Evolutionary conservation across 805 yeast species (phyloP).

Genomic region (Candida ulmi): DNA sequence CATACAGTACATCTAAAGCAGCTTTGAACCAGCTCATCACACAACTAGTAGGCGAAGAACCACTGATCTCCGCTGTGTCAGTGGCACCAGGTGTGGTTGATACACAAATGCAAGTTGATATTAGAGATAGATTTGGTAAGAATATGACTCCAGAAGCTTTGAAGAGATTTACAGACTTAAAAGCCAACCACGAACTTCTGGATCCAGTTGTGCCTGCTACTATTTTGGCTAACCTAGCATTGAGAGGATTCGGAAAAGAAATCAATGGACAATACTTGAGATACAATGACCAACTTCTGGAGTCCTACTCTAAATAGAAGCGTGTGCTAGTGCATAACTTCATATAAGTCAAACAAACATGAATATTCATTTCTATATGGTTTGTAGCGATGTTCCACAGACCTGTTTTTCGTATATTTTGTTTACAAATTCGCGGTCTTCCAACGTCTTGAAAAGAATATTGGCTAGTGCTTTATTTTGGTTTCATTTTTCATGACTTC

Average conservation of each 20-base stretch:
- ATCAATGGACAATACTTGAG: conserved; percentile 68
- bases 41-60: conserved; percentile 66
- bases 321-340: no score
- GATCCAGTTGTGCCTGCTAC: conserved; percentile 70
- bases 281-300: conserved; percentile 39
- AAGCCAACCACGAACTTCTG: conserved; percentile 50
- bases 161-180: conserved; percentile 59
- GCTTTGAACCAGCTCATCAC: conserved; percentile 75
- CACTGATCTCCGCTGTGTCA: conserved; percentile 52
- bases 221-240: conserved; percentile 60
- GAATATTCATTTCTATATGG: no score
- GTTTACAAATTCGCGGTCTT: no score
- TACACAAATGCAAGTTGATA: conserved; percentile 80
- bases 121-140: conserved; percentile 56
- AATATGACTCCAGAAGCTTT: conserved; percentile 58
- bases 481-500: no score
- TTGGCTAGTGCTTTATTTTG: no score
- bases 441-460: no score
- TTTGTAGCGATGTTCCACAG: no score
- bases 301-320: background rate
- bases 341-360: no score
- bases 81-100: conserved; percentile 95
- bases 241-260: conserved; percentile 47
- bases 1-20: conserved; percentile 89
- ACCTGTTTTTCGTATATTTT: no score